These are phyloP conservation scores for Yamadazyma paraphyllophila DNA, from an alignment of 805 yeast genomes.

Conservation along the genomic window DNA sequence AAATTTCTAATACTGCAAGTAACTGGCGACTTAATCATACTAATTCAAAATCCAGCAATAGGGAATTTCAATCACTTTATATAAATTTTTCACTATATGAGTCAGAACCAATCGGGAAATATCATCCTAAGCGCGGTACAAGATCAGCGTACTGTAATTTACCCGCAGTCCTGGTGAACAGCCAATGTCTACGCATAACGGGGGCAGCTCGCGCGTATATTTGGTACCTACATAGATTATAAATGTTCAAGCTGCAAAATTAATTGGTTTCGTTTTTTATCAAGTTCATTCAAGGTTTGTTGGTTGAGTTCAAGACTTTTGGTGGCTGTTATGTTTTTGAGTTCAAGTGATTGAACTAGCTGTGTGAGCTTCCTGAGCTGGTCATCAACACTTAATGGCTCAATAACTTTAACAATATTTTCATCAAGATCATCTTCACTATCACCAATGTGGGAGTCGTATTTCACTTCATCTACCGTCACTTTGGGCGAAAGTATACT, in stretches of 20 bases:
- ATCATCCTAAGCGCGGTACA: slow-evolving; percentile 18
- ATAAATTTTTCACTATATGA: slow-evolving; percentile 11
- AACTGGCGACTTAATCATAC: slow-evolving; percentile 10
- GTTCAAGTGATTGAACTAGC: slow-evolving; percentile 1
- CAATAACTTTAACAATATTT: slow-evolving; percentile 2
- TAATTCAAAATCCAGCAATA: not conserved
- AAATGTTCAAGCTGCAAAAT: not conserved
- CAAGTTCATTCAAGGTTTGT: not conserved
- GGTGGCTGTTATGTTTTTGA: not conserved
- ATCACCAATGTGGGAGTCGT: slow-evolving; percentile 14
- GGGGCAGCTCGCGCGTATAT: not conserved
- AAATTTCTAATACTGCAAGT: slow-evolving; percentile 5
- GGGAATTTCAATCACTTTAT: not conserved
- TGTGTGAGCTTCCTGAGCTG: slow-evolving; percentile 9
- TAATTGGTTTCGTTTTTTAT: not conserved
- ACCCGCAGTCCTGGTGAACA: not conserved
- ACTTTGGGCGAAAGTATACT: not conserved
- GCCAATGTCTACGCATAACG: not conserved
- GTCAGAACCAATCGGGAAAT: slow-evolving; percentile 20
- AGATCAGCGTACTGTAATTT: slow-evolving; percentile 12
- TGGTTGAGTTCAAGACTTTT: not conserved
- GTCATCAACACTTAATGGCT: slow-evolving; percentile 8
- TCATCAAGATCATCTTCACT: slow-evolving; percentile 7
- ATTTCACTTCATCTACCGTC: slow-evolving; percentile 9
- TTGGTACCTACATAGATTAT: not conserved